A percentile compares a stretch with the other conserved stretches of the same genome.
Evolutionary conservation across 2,329 filamentous ascomycete species (phyloP).

Genomic region (Alternaria solani): DNA sequence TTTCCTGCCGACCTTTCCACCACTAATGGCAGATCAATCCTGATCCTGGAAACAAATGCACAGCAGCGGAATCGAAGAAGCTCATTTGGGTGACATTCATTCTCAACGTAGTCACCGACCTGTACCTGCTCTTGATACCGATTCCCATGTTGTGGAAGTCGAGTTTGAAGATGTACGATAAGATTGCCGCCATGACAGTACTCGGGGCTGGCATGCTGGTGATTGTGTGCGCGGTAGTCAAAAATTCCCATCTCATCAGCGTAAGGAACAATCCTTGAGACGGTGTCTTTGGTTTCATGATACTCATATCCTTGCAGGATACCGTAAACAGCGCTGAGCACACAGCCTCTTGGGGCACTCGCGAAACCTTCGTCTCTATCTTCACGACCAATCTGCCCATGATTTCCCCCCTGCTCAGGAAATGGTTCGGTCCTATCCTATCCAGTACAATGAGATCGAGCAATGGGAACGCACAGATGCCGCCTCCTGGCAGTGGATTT

Average conservation of each 20-base stretch:
- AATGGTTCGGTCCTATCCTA: not conserved
- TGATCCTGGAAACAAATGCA: slow-evolving; percentile 57
- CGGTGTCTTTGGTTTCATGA: not conserved
- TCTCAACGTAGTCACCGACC: slow-evolving; percentile 45
- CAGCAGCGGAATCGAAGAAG: slow-evolving; percentile 19
- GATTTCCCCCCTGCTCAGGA: slow-evolving; percentile 2
- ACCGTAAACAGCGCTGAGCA: not conserved
- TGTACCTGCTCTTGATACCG: slow-evolving; percentile 66
- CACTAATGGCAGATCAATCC: slow-evolving; percentile 68
- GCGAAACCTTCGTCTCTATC: slow-evolving; percentile 58
- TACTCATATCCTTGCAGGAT: not conserved
- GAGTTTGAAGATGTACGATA: slow-evolving; percentile 58
- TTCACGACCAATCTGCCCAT: slow-evolving; percentile 51
- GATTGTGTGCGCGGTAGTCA: slow-evolving; percentile 63
- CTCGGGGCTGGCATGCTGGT: slow-evolving; percentile 66
- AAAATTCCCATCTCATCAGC: slow-evolving; percentile 50
- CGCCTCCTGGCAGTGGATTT: not conserved
- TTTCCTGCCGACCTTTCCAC: slow-evolving; percentile 54
- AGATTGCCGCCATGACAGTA: slow-evolving; percentile 62
- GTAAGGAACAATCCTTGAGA: not conserved
- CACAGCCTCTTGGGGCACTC: slow-evolving; percentile 56
- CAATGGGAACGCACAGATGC: not conserved
- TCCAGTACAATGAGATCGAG: not conserved
- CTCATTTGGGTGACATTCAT: not conserved
- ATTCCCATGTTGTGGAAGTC: slow-evolving; percentile 65